Evolutionary conservation across 192 early-diverging fungal species (phyloP).

Genomic region (Coemansia sp.): DNA sequence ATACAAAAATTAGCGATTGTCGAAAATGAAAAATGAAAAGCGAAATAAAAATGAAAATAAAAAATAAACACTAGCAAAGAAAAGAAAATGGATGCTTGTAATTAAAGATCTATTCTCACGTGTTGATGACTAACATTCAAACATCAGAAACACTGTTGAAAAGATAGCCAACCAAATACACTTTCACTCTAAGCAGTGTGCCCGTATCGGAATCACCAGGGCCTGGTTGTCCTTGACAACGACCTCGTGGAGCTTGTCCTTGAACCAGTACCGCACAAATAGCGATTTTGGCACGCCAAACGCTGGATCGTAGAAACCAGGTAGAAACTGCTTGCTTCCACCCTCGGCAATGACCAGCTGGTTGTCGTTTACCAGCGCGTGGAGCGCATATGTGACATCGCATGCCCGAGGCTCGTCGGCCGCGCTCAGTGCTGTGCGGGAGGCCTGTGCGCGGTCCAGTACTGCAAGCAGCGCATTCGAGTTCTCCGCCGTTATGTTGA

Average conservation of each 20-base stretch:
- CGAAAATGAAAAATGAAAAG: background rate
- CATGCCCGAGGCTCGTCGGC: slow-evolving; percentile 43
- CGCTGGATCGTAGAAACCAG: slow-evolving; percentile 96
- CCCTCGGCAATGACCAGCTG: slow-evolving; percentile 87
- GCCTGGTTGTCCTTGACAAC: slow-evolving; percentile 76
- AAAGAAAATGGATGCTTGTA: no score
- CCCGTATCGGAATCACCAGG: slow-evolving; percentile 78
- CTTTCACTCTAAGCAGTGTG: slow-evolving; percentile 24
- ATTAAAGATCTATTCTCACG: no score
- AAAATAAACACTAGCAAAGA: no score
- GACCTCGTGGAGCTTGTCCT: slow-evolving; percentile 75
- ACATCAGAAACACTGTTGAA: background rate
- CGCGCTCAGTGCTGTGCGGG: slow-evolving; percentile 17
- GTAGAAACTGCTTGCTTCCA: slow-evolving; percentile 83
- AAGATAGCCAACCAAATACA: background rate
- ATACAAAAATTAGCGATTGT: background rate
- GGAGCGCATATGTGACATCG: slow-evolving; percentile 88
- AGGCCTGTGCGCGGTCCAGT: slow-evolving; percentile 13
- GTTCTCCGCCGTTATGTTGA: slow-evolving; percentile 41
- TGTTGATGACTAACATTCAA: background rate
- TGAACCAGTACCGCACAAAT: slow-evolving; percentile 82
- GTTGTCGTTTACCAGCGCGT: slow-evolving; percentile 78
- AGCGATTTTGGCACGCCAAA: slow-evolving; percentile 84
- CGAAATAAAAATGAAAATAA: background rate
- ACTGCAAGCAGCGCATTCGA: slow-evolving; percentile 23